These are phyloP conservation scores for Geotrichum phurueaensis DNA, from an alignment of 1,139 yeast species.

Conservation along the genomic window DNA sequence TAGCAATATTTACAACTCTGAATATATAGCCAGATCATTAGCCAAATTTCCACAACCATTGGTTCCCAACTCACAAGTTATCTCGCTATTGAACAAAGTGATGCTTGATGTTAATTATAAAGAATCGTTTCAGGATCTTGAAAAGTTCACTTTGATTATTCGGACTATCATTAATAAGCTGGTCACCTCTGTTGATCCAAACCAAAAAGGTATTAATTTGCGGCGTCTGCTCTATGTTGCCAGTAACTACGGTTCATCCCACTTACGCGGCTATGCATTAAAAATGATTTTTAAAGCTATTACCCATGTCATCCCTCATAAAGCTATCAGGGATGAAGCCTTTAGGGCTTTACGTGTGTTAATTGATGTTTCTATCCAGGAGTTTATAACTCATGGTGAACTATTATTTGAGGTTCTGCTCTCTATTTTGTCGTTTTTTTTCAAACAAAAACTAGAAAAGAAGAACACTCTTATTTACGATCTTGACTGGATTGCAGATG, in stretches of 20 bases:
- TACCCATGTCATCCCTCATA: not conserved
- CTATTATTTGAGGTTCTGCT: conserved; percentile 4
- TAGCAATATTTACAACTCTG: not conserved
- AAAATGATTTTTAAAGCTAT: conserved; percentile 7
- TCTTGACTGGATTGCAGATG: conserved; percentile 3
- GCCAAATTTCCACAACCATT: conserved; percentile 11
- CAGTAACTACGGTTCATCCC: not conserved
- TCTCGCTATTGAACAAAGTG: not conserved
- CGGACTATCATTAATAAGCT: conserved; percentile 8
- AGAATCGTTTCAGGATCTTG: not conserved
- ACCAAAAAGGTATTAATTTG: conserved; percentile 14
- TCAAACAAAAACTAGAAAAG: not conserved
- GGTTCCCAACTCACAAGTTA: not conserved
- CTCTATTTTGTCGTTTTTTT: not conserved
- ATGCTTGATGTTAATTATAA: not conserved
- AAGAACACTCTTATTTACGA: not conserved
- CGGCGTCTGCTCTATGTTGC: conserved; percentile 13
- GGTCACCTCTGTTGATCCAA: conserved; percentile 11
- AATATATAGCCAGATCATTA: not conserved
- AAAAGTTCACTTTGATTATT: conserved; percentile 1
- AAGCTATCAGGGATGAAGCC: conserved; percentile 3
- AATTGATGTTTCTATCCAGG: not conserved
- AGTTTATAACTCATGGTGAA: not conserved
- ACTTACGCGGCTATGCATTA: conserved; percentile 2
- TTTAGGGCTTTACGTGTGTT: conserved; percentile 1